A percentile compares a stretch with the other conserved stretches of the same genome.
Conservation (phyloP, 768 basidiomycete genomes). For the Pulveroboletus ravenelii region DNA sequence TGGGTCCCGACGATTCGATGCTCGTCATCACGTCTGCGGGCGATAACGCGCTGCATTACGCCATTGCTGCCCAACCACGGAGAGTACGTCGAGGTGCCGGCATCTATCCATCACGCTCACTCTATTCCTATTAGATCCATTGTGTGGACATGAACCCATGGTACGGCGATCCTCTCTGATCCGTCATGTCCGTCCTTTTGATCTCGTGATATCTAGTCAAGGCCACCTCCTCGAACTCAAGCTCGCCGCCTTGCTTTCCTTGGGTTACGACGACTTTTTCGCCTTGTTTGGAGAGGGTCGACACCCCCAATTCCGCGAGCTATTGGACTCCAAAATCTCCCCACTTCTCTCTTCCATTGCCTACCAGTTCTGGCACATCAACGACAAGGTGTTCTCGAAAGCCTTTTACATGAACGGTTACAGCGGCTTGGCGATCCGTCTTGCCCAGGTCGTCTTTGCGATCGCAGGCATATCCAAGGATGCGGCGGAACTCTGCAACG, state of each 20-base stretch:
- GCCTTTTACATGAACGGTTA: conserved; percentile 71
- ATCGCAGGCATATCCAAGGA: conserved; percentile 56
- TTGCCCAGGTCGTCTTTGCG: conserved; percentile 53
- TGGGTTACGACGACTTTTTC: conserved; percentile 60
- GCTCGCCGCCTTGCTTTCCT: conserved; percentile 55
- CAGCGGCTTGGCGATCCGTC: conserved; percentile 60
- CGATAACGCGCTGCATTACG: conserved; percentile 78
- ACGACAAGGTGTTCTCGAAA: conserved; percentile 42
- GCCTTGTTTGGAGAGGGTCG: conserved; percentile 62
- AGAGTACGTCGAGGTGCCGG: conserved; percentile 32
- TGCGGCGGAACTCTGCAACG: conserved; percentile 51
- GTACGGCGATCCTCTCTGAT: conserved; percentile 18
- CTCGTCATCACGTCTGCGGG: conserved; percentile 75
- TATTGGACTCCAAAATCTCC: conserved; percentile 58
- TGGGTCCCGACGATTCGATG: conserved; percentile 59
- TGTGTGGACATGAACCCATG: conserved; percentile 73
- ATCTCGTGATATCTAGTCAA: conserved; percentile 40
- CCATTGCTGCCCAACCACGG: conserved; percentile 56
- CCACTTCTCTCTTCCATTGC: conserved; percentile 68
- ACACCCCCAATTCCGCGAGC: conserved; percentile 52
- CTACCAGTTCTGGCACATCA: conserved; percentile 73
- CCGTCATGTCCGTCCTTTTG: background rate
- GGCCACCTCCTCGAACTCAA: conserved; percentile 77
- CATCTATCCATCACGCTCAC: background rate
- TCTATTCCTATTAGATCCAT: conserved; percentile 42